Percentiles rank a stretch among this genome's conserved stretches.
phyloP scores from a whole-genome alignment of 257 asterid genomes.

The Prunella vulgaris region DNA sequence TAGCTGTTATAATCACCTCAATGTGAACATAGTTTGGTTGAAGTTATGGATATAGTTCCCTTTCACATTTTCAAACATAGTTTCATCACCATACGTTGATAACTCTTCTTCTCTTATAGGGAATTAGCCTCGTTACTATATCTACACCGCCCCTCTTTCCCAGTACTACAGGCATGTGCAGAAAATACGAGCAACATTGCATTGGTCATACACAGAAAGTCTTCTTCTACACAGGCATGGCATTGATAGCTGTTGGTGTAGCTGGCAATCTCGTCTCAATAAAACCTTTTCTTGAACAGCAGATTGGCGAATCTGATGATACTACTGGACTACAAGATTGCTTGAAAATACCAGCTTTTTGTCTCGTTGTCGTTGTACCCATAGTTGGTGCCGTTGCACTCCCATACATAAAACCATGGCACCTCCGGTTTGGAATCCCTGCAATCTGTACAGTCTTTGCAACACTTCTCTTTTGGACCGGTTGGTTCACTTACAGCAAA shows the following conservation, averaged over 20 bases:
- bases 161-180: too few relatives aligned
- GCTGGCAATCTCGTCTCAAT: constrained; percentile 46
- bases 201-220: constrained; percentile 12
- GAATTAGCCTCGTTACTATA: too few relatives aligned
- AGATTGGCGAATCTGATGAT: not conserved
- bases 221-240: constrained; percentile 52
- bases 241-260: constrained; percentile 45
- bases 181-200: too few relatives aligned
- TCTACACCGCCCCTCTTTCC: too few relatives aligned
- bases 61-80: too few relatives aligned
- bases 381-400: constrained; percentile 47
- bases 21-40: not conserved
- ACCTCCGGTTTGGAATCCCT: constrained; percentile 51
- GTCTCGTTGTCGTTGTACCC: constrained; percentile 20
- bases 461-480: constrained; percentile 29
- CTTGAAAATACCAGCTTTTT: not conserved
- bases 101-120: too few relatives aligned
- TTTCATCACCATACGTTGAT: too few relatives aligned
- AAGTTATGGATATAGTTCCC: too few relatives aligned
- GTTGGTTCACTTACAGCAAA: constrained; percentile 19
- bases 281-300: constrained; percentile 30
- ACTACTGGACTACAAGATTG: not conserved
- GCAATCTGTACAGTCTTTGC: constrained; percentile 43
- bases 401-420: constrained; percentile 58
- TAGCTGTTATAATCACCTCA: not conserved